phyloP scores from a whole-genome alignment of 2,329 filamentous ascomycete genomes.

The Exophiala oligosperma region DNA sequence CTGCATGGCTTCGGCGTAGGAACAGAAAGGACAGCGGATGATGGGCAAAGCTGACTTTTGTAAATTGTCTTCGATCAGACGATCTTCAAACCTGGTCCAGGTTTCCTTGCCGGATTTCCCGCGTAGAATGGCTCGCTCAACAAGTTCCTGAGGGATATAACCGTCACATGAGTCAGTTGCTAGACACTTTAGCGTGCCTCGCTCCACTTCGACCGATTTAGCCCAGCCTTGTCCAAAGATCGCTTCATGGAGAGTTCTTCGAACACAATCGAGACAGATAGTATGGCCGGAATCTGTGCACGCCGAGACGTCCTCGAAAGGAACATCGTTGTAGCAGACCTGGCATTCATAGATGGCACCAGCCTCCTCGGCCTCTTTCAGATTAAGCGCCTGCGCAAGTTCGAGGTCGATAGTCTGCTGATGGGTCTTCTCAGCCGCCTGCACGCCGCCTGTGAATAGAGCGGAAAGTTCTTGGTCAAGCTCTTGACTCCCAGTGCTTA shows the following conservation, averaged over 20 bases:
- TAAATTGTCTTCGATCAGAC: conserved; percentile 74
- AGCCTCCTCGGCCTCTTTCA: conserved; percentile 41
- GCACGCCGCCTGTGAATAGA: conserved; percentile 39
- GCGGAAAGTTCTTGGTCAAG: conserved; percentile 44
- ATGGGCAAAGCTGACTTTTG: conserved; percentile 72
- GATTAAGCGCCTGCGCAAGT: conserved; percentile 43
- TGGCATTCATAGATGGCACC: conserved; percentile 49
- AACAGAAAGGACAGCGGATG: conserved; percentile 84
- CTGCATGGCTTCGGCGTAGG: conserved; percentile 85
- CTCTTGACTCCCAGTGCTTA: conserved; percentile 44
- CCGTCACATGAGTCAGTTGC: conserved; percentile 74
- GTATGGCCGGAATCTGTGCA: conserved; percentile 45
- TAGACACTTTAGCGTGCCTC: conserved; percentile 78
- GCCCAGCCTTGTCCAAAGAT: conserved; percentile 92
- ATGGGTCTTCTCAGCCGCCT: conserved; percentile 37
- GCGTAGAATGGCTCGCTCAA: conserved; percentile 70
- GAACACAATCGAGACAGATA: conserved; percentile 71
- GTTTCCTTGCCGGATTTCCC: conserved; percentile 70
- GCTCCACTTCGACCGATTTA: conserved; percentile 70
- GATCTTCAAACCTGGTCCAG: conserved; percentile 73
- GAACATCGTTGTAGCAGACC: conserved; percentile 48
- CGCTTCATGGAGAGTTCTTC: conserved; percentile 78
- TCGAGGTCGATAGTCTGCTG: conserved; percentile 38
- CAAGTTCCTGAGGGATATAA: conserved; percentile 67
- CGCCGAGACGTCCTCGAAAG: conserved; percentile 49